phyloP scores from a whole-genome alignment of 1,284 basidiomycete species.

The Sporisorium iseilematis-ciliati region DNA sequence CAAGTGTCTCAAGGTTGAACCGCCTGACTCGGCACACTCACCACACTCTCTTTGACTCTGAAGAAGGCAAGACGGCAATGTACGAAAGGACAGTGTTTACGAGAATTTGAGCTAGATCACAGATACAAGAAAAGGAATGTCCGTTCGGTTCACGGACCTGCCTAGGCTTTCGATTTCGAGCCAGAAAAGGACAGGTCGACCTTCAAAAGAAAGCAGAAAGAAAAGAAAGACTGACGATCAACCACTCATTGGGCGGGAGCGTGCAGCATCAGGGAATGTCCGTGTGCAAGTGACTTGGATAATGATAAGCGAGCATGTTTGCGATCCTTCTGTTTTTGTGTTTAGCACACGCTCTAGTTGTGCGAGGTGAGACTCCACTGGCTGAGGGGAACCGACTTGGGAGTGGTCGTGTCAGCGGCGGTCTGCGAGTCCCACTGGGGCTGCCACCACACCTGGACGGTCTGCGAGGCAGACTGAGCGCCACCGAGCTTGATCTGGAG shows the following conservation, averaged over 20 bases:
- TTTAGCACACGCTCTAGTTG: conserved; percentile 37
- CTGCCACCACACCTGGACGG: conserved; percentile 68
- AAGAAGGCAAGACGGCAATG: background rate
- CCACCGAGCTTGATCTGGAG: conserved; percentile 77
- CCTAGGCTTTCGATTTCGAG: background rate
- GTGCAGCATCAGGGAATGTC: conserved; percentile 13
- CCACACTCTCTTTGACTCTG: no score
- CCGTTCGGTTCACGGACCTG: conserved; percentile 7
- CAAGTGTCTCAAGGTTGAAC: background rate
- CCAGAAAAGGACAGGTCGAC: background rate
- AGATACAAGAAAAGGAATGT: conserved; percentile 16
- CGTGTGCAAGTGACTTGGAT: conserved; percentile 8
- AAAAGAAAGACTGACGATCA: conserved; percentile 9
- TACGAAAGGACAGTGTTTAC: conserved; percentile 14
- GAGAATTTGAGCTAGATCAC: conserved; percentile 10
- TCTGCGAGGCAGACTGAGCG: conserved; percentile 71
- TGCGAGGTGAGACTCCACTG: conserved; percentile 67
- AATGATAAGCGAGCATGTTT: background rate
- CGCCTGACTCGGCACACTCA: no score
- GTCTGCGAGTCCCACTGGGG: conserved; percentile 62
- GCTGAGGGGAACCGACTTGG: conserved; percentile 59
- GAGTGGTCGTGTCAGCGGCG: conserved; percentile 55
- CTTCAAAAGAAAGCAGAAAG: background rate
- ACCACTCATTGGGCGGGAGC: conserved; percentile 13
- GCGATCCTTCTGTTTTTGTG: background rate